Evolutionary conservation across 805 yeast genomes (phyloP), one percentile per base, ranked within the genome.

Genomic region (Phaffomyces opuntiae): DNA sequence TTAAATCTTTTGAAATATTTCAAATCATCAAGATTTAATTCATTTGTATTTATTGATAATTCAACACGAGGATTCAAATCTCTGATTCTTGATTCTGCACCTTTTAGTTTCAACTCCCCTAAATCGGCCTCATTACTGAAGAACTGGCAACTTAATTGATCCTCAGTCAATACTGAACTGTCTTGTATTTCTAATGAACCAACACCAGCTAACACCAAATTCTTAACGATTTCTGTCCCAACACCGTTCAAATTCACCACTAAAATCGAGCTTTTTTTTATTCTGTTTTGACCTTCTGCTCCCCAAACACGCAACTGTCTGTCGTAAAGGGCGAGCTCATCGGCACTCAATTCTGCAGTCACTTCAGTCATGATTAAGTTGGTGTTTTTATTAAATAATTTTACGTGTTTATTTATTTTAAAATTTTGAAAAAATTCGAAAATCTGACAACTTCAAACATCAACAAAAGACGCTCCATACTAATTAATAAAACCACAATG

Each of bases 241-340:
- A 87, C 72, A 1, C 87, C 87, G 11, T 90, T 84, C 14, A 88
- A 55, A 50, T 85, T 83, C 40, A 91, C 70, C 38, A 93, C 56
- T 39, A 90, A 66, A 5, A 91, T 72, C 39, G 75, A 75, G 8
- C 96, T 82, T 17, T 81, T 76, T 34, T 93, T 74, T 69, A 91
- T 77, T 38, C 77, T 62, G 36, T 78, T 73, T 62, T 91, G 99
- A 4, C 97, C 95, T 31, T 86, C 95, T 60, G 93, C 71, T 2
- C 99, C 99, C 99, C 99, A 91, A 19, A 91, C 72, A 51, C 99
- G 69, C 51, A 91, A 90, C 65, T 91, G 99, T 48, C 99, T 77
- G 64, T 91, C 99, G 60, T 91, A 91, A 21, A 91, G 73, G 1
- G 95, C 96, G 47, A 90, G 79, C 60, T 90, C 97, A 56, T 89